phyloP scores from a whole-genome alignment of 768 basidiomycete genomes.

The Amyloporia xantha region DNA sequence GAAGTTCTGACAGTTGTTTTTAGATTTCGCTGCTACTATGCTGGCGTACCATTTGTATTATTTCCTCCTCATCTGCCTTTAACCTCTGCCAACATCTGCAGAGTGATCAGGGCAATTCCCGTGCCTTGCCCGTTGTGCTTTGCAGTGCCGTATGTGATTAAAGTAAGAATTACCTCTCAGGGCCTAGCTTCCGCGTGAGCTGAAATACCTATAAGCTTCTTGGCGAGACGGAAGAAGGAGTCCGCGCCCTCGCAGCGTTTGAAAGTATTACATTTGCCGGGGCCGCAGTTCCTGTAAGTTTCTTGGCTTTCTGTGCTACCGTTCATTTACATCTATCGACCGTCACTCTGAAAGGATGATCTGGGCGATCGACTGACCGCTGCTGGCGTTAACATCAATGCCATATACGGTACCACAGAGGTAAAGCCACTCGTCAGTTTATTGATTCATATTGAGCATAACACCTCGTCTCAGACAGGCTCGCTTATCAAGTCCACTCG shows the following conservation, averaged over 20 bases:
- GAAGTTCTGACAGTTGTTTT: conserved; percentile 18
- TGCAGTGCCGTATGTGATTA: conserved; percentile 34
- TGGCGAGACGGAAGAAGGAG: conserved; percentile 41
- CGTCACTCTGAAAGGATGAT: too few relatives aligned
- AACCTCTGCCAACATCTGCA: conserved; percentile 38
- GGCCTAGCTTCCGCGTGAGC: neutral
- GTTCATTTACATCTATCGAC: too few relatives aligned
- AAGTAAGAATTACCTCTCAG: conserved; percentile 14
- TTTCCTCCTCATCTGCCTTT: conserved; percentile 40
- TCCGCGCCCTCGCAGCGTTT: conserved; percentile 34
- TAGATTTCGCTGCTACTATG: conserved; percentile 39
- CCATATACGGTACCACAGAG: conserved; percentile 43
- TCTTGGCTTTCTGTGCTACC: too few relatives aligned
- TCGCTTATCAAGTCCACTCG: conserved; percentile 41
- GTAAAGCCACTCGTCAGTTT: conserved; percentile 9
- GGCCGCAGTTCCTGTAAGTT: conserved; percentile 37
- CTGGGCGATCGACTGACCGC: conserved; percentile 43
- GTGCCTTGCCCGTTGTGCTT: conserved; percentile 25
- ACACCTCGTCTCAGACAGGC: conserved; percentile 25
- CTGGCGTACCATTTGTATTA: conserved; percentile 35
- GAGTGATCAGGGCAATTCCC: conserved; percentile 29
- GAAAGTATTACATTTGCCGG: conserved; percentile 48
- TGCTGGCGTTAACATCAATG: conserved; percentile 42
- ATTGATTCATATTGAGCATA: neutral
- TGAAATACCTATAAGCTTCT: conserved; percentile 32